phyloP scores from a whole-genome alignment of 1,284 basidiomycete species.

The Pulveroboletus sp. region DNA sequence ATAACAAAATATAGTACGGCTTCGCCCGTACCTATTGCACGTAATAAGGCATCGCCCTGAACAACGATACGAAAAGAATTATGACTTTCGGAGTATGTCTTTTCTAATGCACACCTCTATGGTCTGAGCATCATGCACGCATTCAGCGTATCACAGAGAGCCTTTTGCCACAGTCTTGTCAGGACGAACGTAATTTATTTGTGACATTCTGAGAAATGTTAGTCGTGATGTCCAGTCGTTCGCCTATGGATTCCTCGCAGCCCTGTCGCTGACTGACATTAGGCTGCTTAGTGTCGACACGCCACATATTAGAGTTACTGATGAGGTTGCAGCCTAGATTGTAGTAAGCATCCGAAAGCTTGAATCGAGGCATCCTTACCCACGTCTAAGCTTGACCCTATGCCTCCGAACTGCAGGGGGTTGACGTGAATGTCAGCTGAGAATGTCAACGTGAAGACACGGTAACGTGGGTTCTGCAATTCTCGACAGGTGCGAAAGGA shows the following conservation, averaged over 20 bases:
- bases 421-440: constrained; percentile 34
- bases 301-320: constrained; percentile 39
- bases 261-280: constrained; percentile 40
- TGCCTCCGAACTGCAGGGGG: constrained; percentile 47
- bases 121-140: too few species aligned
- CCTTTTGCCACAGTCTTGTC: constrained; percentile 24
- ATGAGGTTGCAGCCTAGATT: constrained; percentile 41
- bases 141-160: too few species aligned
- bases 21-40: too few species aligned
- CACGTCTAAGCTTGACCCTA: constrained; percentile 20
- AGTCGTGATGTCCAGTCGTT: constrained; percentile 16
- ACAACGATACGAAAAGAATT: too few species aligned
- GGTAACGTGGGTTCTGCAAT: constrained; percentile 31
- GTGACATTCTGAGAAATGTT: constrained; percentile 25
- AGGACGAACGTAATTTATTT: constrained; percentile 35
- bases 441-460: constrained; percentile 46
- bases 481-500: constrained; percentile 6
- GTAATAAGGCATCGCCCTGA: too few species aligned
- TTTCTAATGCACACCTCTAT: too few species aligned
- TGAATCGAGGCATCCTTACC: not conserved
- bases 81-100: too few species aligned
- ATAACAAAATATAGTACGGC: too few species aligned
- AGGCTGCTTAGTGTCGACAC: constrained; percentile 19
- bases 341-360: constrained; percentile 39
- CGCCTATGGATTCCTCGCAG: constrained; percentile 46